Base-by-base conservation (phyloP, 192 early-diverging fungal genomes). In the Backusella luteola region DNA sequence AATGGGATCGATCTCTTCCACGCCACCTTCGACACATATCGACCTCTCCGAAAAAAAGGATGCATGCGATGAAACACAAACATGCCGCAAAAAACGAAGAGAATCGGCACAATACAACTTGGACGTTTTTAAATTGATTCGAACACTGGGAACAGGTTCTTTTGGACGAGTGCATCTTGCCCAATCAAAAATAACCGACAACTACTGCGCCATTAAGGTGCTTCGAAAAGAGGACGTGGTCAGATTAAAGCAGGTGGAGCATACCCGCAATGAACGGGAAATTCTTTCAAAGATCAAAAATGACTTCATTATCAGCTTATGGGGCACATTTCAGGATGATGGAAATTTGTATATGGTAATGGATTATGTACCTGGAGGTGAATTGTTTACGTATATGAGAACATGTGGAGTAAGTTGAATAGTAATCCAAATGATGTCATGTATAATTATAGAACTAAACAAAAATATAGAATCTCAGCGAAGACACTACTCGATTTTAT, bases 111-210 rank as follows among this genome's bases (percentile, higher is more conserved):
- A 72, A 66, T 70, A 84, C 34, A 75, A 80, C 12, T 85, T 98
- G 42, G 77, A 87, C 42, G 93, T 95, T 56, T 93, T 97, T 73
- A 84, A 89, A 34, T 87, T 98, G 69, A 87, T 92, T 75, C 88
- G 91, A 46, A 98, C 96, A 15, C 85, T 98, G 6, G 97, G 97
- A 11, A 97, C 96, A 1, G 97, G 97, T 49, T 94, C 94, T 4
- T 97, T 97, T 89, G 97, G 97, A 26, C 91, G 97, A 21, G 97
- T 98, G 53, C 96, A 97, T 84, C 82, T 98, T 66, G 95, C 94
- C 34, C 89, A 90, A 75, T 89, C 92, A 46, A 87, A 88, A 76
- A 75, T 83, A n/a, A 94, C 90, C 34, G 89, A 90, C 35, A 88
- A 91, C 73, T 95, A 93, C 84, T 96, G 94, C 78, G 95, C 97